Percentiles rank a stretch among this genome's conserved stretches.
Conservation (phyloP, 352 stramenopile species). For the Globisporangium nagaii region DNA sequence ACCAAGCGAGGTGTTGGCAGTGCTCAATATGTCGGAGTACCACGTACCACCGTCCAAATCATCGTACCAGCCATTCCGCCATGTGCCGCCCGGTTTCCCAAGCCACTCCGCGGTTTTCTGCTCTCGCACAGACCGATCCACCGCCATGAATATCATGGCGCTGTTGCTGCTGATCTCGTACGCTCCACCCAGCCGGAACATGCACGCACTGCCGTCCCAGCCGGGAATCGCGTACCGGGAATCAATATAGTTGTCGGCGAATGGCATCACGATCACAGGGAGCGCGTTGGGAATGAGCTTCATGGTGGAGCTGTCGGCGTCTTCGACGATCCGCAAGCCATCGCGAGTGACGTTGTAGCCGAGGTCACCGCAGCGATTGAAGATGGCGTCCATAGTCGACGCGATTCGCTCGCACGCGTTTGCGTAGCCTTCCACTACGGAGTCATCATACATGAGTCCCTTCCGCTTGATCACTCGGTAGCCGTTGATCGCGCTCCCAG, state of each 20-base stretch:
- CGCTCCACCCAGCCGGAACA: constrained; percentile 18
- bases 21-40: not conserved
- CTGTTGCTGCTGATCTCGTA: constrained; percentile 7
- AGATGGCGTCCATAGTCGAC: constrained; percentile 14
- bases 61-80: constrained; percentile 12
- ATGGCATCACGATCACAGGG: constrained; percentile 36
- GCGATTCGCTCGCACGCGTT: constrained; percentile 10
- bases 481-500: constrained; percentile 12
- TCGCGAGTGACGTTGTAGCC: constrained; percentile 22
- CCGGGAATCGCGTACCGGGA: constrained; percentile 24
- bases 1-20: not conserved
- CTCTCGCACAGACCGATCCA: constrained; percentile 5
- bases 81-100: not conserved
- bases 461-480: constrained; percentile 21
- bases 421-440: not conserved
- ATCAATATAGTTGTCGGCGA: constrained; percentile 23
- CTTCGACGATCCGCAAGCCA: constrained; percentile 7
- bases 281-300: constrained; percentile 17
- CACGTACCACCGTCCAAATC: not conserved
- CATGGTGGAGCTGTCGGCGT: not conserved
- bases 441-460: no score
- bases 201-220: constrained; percentile 21
- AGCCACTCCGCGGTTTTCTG: not conserved
- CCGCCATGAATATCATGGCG: not conserved
- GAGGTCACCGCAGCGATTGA: constrained; percentile 9